phyloP scores from a whole-genome alignment of 208 protist genomes.

The Trypanosoma avium region DNA sequence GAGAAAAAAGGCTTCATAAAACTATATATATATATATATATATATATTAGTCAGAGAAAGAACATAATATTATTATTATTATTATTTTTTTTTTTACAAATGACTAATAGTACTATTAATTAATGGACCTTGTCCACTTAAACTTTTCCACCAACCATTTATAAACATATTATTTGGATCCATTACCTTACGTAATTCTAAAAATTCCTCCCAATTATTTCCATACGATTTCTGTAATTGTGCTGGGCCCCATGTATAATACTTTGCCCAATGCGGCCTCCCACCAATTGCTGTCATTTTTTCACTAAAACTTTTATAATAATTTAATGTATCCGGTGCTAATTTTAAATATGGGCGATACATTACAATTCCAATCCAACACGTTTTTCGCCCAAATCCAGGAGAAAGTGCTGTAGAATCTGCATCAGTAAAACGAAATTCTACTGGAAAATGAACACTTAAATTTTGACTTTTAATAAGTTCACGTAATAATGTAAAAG shows the following conservation, averaged over 20 bases:
- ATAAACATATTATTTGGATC: conserved; percentile 66
- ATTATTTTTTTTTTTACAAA: too few relatives aligned
- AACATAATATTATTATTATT: too few relatives aligned
- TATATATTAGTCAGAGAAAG: too few relatives aligned
- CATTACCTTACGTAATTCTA: conserved; percentile 44
- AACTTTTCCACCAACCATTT: conserved; percentile 65
- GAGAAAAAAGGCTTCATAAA: too few relatives aligned
- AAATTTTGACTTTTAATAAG: conserved; percentile 57
- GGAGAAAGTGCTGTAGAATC: conserved; percentile 67
- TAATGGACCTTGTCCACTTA: conserved; percentile 29
- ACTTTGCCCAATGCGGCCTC: conserved; percentile 83
- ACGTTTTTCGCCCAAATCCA: conserved; percentile 51
- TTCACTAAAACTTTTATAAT: conserved; percentile 59
- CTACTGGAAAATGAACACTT: conserved; percentile 81
- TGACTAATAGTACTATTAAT: conserved; percentile 29
- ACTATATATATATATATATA: too few relatives aligned
- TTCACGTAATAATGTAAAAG: conserved; percentile 42
- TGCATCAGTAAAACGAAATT: conserved; percentile 68
- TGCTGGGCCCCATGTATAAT: conserved; percentile 53
- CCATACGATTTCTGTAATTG: conserved; percentile 52
- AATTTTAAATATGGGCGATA: conserved; percentile 56
- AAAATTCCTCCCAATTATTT: conserved; percentile 57
- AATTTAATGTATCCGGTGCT: conserved; percentile 57
- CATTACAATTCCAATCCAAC: conserved; percentile 89
- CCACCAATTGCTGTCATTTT: conserved; percentile 68